Percentiles rank a stretch among this genome's conserved stretches.
These are phyloP conservation scores for Anisodus acutangulus DNA, from an alignment of 257 asterid species.

Conservation along the genomic window DNA sequence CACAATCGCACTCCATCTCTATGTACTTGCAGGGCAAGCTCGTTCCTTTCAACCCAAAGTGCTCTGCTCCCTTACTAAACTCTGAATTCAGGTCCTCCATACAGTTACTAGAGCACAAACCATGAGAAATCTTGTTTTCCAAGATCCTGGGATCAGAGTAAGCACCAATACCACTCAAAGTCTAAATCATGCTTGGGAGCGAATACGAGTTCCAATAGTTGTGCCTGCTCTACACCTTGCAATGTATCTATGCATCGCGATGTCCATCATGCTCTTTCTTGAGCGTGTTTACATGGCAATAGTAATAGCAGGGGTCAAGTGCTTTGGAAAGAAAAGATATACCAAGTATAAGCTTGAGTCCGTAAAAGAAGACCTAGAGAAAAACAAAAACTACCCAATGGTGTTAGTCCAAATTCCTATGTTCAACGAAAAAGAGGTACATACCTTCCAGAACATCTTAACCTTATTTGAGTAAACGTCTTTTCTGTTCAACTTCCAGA, in stretches of 20 bases:
- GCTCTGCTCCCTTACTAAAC: constrained; percentile 32
- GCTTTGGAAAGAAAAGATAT: constrained; percentile 69
- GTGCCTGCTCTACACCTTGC: constrained; percentile 65
- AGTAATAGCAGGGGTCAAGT: constrained; percentile 66
- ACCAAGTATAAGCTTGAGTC: constrained; percentile 78
- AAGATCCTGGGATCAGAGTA: constrained; percentile 41
- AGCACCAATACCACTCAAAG: constrained; percentile 56
- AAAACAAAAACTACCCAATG: constrained; percentile 57
- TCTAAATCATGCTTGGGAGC: constrained; percentile 62
- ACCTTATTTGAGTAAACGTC: not conserved
- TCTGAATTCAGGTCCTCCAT: constrained; percentile 33
- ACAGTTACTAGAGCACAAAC: constrained; percentile 23
- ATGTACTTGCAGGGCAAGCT: constrained; percentile 43
- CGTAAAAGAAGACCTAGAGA: constrained; percentile 65
- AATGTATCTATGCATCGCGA: constrained; percentile 63
- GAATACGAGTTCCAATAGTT: constrained; percentile 63
- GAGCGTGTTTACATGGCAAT: constrained; percentile 89
- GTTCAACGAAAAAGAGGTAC: constrained; percentile 91
- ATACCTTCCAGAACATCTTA: not conserved
- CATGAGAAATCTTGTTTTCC: constrained; percentile 63
- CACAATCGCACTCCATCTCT: constrained; percentile 23
- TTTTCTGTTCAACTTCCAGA: constrained; percentile 12
- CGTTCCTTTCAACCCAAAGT: constrained; percentile 39
- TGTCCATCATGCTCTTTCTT: constrained; percentile 85
- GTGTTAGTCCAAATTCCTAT: constrained; percentile 89